These are phyloP conservation scores for Boletus reticuloceps DNA, from an alignment of 768 basidiomycete species.

Conservation along the genomic window DNA sequence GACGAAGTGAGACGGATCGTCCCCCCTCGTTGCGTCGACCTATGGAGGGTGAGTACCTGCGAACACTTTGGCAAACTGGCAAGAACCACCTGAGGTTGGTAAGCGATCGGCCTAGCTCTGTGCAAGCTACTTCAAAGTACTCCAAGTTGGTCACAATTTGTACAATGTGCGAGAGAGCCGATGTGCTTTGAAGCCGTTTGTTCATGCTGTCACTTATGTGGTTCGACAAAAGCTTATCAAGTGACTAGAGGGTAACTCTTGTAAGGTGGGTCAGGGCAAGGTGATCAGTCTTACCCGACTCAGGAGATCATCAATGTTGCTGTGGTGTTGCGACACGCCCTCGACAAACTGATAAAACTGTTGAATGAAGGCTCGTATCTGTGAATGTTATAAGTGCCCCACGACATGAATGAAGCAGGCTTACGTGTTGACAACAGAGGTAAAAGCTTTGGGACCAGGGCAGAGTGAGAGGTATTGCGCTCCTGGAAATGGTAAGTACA, in stretches of 20 bases:
- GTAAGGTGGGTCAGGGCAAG: not conserved
- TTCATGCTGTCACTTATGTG: conserved; percentile 76
- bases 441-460: conserved; percentile 98
- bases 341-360: conserved; percentile 97
- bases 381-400: conserved; percentile 10
- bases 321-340: conserved; percentile 87
- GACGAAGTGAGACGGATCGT: conserved; percentile 65
- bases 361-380: conserved; percentile 88
- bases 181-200: conserved; percentile 68
- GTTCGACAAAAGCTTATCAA: conserved; percentile 77
- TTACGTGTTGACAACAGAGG: conserved; percentile 86
- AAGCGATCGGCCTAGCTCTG: conserved; percentile 80
- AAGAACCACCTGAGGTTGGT: conserved; percentile 69
- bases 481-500: conserved; percentile 39
- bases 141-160: conserved; percentile 93
- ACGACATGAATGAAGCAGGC: not conserved
- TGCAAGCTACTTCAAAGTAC: conserved; percentile 82
- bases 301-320: conserved; percentile 87
- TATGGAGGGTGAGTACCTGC: conserved; percentile 29
- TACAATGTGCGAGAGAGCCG: conserved; percentile 85
- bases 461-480: conserved; percentile 62
- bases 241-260: conserved; percentile 50
- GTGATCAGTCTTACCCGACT: conserved; percentile 58
- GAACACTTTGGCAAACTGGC: not conserved
- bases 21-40: conserved; percentile 82